phyloP scores from a whole-genome alignment of 768 basidiomycete species.

The Podaxis sp. region DNA sequence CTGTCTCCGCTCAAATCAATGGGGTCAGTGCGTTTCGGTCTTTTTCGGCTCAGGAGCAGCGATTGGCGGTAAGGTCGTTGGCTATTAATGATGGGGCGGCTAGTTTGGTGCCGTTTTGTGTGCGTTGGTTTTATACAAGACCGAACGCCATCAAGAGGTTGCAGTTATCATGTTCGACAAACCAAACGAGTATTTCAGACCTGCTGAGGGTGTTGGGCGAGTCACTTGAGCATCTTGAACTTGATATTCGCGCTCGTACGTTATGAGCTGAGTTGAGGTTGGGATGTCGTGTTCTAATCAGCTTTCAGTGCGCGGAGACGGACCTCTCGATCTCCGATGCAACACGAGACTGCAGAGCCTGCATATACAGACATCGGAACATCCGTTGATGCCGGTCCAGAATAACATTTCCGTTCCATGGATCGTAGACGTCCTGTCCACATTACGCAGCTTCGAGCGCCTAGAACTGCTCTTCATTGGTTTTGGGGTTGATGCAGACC shows the following conservation, averaged over 20 bases:
- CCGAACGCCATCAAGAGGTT: conserved; percentile 5
- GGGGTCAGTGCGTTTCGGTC: neutral
- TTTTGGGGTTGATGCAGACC: conserved; percentile 8
- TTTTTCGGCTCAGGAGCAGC: neutral
- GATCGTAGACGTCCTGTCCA: conserved; percentile 10
- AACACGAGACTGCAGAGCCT: conserved; percentile 11
- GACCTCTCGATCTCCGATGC: conserved; percentile 6
- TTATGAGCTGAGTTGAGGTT: neutral
- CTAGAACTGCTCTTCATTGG: conserved; percentile 3
- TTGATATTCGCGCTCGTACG: conserved; percentile 9
- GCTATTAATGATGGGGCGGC: conserved; percentile 6
- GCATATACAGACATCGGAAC: conserved; percentile 1
- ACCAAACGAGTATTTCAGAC: conserved; percentile 4
- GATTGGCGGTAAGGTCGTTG: conserved; percentile 1
- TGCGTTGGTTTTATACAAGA: neutral
- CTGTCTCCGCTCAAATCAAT: neutral
- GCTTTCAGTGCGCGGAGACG: conserved; percentile 3
- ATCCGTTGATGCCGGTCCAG: neutral
- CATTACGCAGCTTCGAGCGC: conserved; percentile 4
- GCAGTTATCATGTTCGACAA: conserved; percentile 9
- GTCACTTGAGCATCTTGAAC: conserved; percentile 11
- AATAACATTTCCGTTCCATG: conserved; percentile 2
- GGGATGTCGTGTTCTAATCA: neutral
- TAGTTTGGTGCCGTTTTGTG: conserved; percentile 10
- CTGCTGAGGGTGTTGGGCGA: conserved; percentile 4